phyloP scores from a whole-genome alignment of 257 asterid species.

The Nemophila menziesii region DNA sequence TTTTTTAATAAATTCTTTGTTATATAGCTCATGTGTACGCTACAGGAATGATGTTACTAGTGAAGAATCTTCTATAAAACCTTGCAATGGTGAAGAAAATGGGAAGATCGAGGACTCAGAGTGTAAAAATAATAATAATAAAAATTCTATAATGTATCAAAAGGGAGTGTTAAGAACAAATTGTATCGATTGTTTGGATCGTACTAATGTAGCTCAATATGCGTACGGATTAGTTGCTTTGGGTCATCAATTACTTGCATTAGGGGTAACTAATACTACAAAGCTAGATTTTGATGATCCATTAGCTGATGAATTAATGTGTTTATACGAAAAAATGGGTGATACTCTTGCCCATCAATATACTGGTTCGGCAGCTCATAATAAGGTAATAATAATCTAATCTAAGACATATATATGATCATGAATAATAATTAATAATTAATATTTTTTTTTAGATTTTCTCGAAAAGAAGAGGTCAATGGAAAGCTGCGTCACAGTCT shows the following conservation, averaged over 20 bases:
- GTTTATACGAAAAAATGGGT: slow-evolving; percentile 92
- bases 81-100: slow-evolving; percentile 26
- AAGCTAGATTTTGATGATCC: slow-evolving; percentile 91
- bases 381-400: slow-evolving; percentile 63
- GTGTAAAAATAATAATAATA: slow-evolving; percentile 32
- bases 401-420: too few species aligned
- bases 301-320: slow-evolving; percentile 87
- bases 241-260: slow-evolving; percentile 72
- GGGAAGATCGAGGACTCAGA: slow-evolving; percentile 44
- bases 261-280: slow-evolving; percentile 51
- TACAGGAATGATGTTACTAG: slow-evolving; percentile 39
- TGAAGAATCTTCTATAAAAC: slow-evolving; percentile 26
- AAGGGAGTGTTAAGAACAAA: slow-evolving; percentile 93
- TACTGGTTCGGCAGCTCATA: slow-evolving; percentile 99
- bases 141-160: slow-evolving; percentile 45
- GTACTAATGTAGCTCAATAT: slow-evolving; percentile 96
- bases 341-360: slow-evolving; percentile 98
- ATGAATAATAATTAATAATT: background rate
- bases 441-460: slow-evolving; percentile 41
- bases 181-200: slow-evolving; percentile 97
- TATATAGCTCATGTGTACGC: slow-evolving; percentile 2
- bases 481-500: slow-evolving; percentile 96
- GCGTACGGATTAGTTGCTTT: slow-evolving; percentile 93
- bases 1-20: slow-evolving; percentile 11
- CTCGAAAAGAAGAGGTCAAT: slow-evolving; percentile 92